Base-by-base conservation (phyloP, 2,329 filamentous ascomycete genomes). In the Calonectria leucothoes region DNA sequence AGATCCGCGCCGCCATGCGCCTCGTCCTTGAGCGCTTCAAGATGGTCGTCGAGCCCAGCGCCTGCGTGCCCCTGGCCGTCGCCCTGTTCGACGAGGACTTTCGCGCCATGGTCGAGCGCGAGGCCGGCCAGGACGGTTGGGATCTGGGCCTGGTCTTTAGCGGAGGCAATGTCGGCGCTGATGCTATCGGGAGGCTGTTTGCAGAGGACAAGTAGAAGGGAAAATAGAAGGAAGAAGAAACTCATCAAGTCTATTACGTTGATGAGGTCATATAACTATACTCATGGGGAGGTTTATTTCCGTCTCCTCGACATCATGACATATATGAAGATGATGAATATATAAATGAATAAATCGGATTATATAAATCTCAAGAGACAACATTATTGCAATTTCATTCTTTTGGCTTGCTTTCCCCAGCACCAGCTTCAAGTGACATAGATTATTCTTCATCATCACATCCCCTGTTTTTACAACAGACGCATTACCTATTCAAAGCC, bases 1-100 rank as follows among this genome's bases (percentile, higher is more conserved):
- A 98, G 87, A 98, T 98, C 82, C 89, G 90, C 80, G 89, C 87
- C 27, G 94, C 96, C 15, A 89, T 98, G 90, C 86, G 90, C 74
- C 84, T 98, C 74, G 93, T 98, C 39, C 86, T 96, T 75, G 96
- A 98, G 89, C 87, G 96, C 71, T 92, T 97, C 89, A 98, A 98
- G 90, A 86, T 98, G 59, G 92, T 98, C 27, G 92, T 98, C 15
- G 96, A 98, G 88, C 96, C 96, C 27, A 96, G 93, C 84, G 91
- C 94, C 0, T 95, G 93, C 3, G 96, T 98, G n/a, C 91, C 92
- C 1, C 83, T 98, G 73, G 97, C 96, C 0, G 94, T 94, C 10
- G 93, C 92, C 66, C 85, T 98, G 77, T 98, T 91, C 77, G 94
- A 98, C 82, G 94, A 97, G 84, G 94, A 95, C 5, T 98, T 98